A percentile compares a stretch with the other conserved stretches of the same genome.
phyloP scores from a whole-genome alignment of 1,139 yeast species.

The Suhomyces chickasaworum region DNA sequence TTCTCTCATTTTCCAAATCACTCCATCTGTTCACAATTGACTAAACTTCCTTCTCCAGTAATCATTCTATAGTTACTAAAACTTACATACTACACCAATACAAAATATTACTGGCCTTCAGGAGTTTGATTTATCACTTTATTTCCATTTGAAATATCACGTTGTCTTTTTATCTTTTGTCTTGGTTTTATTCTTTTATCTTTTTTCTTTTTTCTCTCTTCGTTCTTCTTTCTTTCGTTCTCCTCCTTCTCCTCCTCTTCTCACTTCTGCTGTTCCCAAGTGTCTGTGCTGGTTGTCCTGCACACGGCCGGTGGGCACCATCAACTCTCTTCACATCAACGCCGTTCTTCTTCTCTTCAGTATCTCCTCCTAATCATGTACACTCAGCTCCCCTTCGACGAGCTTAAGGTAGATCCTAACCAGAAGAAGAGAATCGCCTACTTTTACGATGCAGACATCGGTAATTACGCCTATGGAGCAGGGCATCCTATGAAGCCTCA shows the following conservation, averaged over 20 bases:
- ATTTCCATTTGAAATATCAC: too few species aligned
- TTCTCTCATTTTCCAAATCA: too few species aligned
- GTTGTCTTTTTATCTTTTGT: too few species aligned
- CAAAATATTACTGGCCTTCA: too few species aligned
- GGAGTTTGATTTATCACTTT: too few species aligned
- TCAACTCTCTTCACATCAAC: background rate
- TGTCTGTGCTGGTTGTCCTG: background rate
- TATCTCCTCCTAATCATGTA: slow-evolving; percentile 28
- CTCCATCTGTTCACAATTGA: too few species aligned
- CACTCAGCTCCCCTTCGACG: slow-evolving; percentile 50
- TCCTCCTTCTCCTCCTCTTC: background rate
- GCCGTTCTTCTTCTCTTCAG: background rate
- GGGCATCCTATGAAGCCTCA: slow-evolving; percentile 99
- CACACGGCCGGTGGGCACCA: background rate
- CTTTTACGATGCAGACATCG: slow-evolving; percentile 75
- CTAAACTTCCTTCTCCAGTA: too few species aligned
- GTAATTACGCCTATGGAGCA: slow-evolving; percentile 96
- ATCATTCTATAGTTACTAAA: too few species aligned
- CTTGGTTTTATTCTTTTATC: too few species aligned
- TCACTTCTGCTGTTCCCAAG: background rate
- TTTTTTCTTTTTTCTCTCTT: too few species aligned
- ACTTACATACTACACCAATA: too few species aligned
- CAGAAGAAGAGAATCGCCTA: slow-evolving; percentile 47
- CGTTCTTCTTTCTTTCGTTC: background rate
- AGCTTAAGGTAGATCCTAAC: slow-evolving; percentile 39